phyloP scores from a whole-genome alignment of 768 basidiomycete species.

The Pholiota molesta region DNA sequence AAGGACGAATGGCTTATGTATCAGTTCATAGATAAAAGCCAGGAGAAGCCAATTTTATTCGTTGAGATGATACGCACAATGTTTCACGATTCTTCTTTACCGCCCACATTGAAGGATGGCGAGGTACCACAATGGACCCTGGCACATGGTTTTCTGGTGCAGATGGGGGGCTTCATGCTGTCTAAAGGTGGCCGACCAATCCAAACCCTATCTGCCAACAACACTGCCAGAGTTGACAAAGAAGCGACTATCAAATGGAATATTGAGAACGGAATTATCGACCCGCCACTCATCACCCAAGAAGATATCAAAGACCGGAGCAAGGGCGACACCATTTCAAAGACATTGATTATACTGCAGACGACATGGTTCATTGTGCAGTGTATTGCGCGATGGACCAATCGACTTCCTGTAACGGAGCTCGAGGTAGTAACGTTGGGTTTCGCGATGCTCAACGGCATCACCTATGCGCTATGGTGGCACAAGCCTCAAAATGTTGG shows the following conservation, averaged over 20 bases:
- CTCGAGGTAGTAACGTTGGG: slow-evolving; percentile 40
- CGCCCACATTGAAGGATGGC: not conserved
- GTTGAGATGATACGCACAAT: not conserved
- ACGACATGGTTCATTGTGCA: slow-evolving; percentile 38
- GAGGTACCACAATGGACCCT: slow-evolving; percentile 14
- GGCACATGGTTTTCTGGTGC: slow-evolving; percentile 20
- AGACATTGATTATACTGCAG: slow-evolving; percentile 35
- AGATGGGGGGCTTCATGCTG: slow-evolving; percentile 25
- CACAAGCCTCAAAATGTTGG: not conserved
- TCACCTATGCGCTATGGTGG: not conserved
- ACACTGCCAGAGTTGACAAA: not conserved
- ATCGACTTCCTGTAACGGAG: slow-evolving; percentile 33
- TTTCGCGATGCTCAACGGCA: slow-evolving; percentile 20
- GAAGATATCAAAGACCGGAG: slow-evolving; percentile 27
- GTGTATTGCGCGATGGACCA: slow-evolving; percentile 25
- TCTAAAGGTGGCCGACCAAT: slow-evolving; percentile 22
- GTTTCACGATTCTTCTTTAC: not conserved
- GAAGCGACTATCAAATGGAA: not conserved
- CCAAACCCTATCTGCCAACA: not conserved
- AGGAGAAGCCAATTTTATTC: too few relatives aligned
- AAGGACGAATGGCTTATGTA: too few relatives aligned
- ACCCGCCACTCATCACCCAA: slow-evolving; percentile 22
- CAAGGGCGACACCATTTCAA: slow-evolving; percentile 38
- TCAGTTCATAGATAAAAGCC: too few relatives aligned
- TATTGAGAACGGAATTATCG: slow-evolving; percentile 7